Evolutionary conservation across 345 rosid genomes (phyloP).

Genomic region (Eucalyptus melliodora): DNA sequence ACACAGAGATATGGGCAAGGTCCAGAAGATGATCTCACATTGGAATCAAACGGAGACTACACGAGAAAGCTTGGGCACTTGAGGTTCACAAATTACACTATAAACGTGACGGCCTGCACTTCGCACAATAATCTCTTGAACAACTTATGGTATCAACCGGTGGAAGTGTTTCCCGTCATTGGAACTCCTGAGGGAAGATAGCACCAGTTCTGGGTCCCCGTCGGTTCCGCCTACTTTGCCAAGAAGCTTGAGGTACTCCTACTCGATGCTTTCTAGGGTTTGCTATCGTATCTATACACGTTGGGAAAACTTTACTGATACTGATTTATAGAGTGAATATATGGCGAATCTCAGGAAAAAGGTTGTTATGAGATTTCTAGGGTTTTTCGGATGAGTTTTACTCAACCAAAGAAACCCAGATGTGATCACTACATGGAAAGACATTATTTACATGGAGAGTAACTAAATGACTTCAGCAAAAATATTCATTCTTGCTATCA

Average conservation of each 20-base stretch:
- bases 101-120: not conserved
- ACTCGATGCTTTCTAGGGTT: not conserved
- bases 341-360: not conserved
- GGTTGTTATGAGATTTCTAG: not conserved
- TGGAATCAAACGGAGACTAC: not conserved
- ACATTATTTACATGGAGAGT: not conserved
- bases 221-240: not conserved
- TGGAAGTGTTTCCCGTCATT: not conserved
- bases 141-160: not conserved
- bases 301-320: not conserved
- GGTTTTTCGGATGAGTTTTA: not conserved
- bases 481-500: not conserved
- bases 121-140: not conserved
- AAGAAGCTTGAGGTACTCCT: not conserved
- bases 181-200: not conserved
- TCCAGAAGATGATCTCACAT: not conserved
- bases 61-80: not conserved
- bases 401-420: not conserved
- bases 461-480: not conserved
- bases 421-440: not conserved
- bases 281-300: not conserved
- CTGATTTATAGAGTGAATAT: not conserved
- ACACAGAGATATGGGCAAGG: not conserved
- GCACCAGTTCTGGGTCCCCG: not conserved
- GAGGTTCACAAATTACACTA: not conserved